Conservation (phyloP, 2,329 filamentous ascomycete species). For the Rhynchosporium graminicola region DNA sequence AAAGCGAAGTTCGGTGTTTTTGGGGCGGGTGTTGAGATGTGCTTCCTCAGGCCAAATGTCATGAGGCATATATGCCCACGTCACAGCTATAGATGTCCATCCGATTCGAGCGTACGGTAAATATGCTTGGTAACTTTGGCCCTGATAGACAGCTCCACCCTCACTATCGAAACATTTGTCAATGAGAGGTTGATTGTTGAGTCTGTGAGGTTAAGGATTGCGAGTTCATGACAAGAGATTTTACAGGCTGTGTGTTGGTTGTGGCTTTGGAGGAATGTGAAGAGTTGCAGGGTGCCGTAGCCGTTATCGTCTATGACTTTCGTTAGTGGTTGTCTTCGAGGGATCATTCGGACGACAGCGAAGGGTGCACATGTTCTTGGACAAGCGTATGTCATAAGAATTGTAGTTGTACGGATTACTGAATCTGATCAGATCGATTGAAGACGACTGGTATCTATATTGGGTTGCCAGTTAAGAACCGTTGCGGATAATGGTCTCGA, state of each 20-base stretch:
- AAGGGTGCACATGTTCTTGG: too few relatives aligned
- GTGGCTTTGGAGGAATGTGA: neutral
- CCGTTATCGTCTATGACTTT: constrained; percentile 11
- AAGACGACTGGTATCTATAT: constrained; percentile 7
- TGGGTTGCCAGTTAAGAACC: constrained; percentile 9
- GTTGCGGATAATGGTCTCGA: constrained; percentile 12
- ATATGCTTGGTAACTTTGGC: constrained; percentile 72
- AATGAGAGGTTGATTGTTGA: constrained; percentile 20
- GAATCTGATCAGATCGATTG: neutral
- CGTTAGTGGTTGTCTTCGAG: neutral
- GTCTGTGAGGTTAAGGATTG: constrained; percentile 17
- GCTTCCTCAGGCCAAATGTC: constrained; percentile 8
- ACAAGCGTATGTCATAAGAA: too few relatives aligned
- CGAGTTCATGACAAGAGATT: constrained; percentile 14
- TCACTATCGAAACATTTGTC: constrained; percentile 15
- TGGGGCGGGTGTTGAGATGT: constrained; percentile 11
- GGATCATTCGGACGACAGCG: too few relatives aligned
- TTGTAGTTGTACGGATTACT: neutral
- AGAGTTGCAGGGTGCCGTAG: constrained; percentile 16
- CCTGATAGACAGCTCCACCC: neutral
- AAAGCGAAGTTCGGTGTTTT: constrained; percentile 9
- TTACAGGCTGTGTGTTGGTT: constrained; percentile 12
- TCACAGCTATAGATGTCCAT: constrained; percentile 55
- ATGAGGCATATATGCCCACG: constrained; percentile 20
- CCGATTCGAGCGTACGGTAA: constrained; percentile 82